Evolutionary conservation across 2,329 filamentous ascomycete genomes (phyloP), one percentile per base, ranked within the genome.

Genomic region (Immersiporthe knoxdaviesiana): DNA sequence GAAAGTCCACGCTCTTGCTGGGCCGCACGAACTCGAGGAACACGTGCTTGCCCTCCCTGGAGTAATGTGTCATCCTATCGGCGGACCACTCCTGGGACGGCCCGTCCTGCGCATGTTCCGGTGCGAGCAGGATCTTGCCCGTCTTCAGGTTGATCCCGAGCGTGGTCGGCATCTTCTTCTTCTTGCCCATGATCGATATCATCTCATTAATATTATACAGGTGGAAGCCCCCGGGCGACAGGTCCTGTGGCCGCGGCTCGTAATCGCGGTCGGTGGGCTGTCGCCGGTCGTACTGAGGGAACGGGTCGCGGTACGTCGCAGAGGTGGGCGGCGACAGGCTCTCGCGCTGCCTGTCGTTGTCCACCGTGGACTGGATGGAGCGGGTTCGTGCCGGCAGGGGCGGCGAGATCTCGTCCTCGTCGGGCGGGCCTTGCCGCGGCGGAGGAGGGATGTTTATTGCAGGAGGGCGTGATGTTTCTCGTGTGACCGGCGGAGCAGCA

Each of bases 121-220:
- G 94, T 0, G 94, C 92, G 74, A 99, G 93, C 80, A 97, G 90
- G 74, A 99, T 97, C 41, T 91, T 88, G 52, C 94, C 94, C 21
- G 93, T 97, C 62, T 91, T 90, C 68, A 96, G 84, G 77, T 98
- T 97, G 76, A 98, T 91, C n/a, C 95, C 95, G 50, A 98, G 81
- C 0, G 93, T 97, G n/a, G 94, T 97, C 1, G 95, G 94, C 92
- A 97, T 96, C 82, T 98, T 98, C 84, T 97, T 97, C 76, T 92
- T 91, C 83, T 97, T 97, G 68, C 95, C 95, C 89, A 97, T 94
- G 59, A 96, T 89, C n/a, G 94, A 95, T 5, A 97, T 89, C 92
- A 97, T 97, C 81, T 98, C 95, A 77, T 94, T 97, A 75, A 98
- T 94, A 75, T 97, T 97, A 81, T 97, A 98, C 79, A 98, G 85